Conservation (phyloP, 2,329 filamentous ascomycete genomes). For the Pseudogymnoascus sp. region DNA sequence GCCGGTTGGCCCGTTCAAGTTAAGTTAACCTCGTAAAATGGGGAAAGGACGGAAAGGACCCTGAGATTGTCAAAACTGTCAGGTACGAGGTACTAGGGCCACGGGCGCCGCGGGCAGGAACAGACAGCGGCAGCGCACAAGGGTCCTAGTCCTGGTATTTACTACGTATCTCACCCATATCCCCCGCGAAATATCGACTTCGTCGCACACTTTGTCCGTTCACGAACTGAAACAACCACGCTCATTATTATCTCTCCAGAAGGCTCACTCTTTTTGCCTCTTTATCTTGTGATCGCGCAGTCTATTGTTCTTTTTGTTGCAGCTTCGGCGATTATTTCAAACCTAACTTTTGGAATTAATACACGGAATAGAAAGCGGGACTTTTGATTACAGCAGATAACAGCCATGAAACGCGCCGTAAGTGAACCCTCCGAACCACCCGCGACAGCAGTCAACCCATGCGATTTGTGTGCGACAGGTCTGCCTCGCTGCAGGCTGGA, state of each 20-base stretch:
- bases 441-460: neutral
- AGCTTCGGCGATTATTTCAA: neutral
- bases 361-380: neutral
- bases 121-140: neutral
- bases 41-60: neutral
- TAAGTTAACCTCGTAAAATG: neutral
- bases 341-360: neutral
- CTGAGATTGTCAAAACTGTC: neutral
- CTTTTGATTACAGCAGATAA: neutral
- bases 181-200: neutral
- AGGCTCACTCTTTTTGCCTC: conserved; percentile 1
- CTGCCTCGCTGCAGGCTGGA: neutral
- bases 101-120: neutral
- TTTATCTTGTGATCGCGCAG: neutral
- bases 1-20: neutral
- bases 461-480: neutral
- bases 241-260: neutral
- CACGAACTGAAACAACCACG: neutral
- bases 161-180: neutral
- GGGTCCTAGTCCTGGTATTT: neutral
- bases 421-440: neutral
- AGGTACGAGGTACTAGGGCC: neutral
- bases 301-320: neutral
- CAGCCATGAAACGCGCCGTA: conserved; percentile 6
- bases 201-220: neutral